Percentiles rank a stretch among this genome's conserved stretches.
Evolutionary conservation across 192 early-diverging fungal genomes (phyloP).

Genomic region (Anaeromyces robustus): DNA sequence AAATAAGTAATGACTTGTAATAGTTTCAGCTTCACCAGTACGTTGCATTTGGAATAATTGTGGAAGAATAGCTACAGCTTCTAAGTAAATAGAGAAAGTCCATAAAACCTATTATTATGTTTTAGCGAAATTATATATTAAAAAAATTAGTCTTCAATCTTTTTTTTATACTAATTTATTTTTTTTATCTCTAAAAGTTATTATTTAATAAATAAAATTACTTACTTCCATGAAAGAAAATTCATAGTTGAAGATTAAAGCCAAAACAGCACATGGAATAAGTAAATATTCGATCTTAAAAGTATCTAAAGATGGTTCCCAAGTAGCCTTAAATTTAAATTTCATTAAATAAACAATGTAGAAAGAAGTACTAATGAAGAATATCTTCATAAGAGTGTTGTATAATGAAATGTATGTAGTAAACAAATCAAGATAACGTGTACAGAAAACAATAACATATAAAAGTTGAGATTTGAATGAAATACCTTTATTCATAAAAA

Average conservation of each 20-base stretch:
- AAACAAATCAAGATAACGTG: conserved; percentile 90
- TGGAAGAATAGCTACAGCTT: conserved; percentile 91
- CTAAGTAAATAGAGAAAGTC: conserved; percentile 94
- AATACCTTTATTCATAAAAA: conserved; percentile 49
- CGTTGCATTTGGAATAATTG: conserved; percentile 95
- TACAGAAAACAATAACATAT: conserved; percentile 76
- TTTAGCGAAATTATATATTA: too few species aligned
- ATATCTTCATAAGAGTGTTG: conserved; percentile 88
- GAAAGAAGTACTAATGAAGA: conserved; percentile 72
- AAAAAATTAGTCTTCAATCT: not conserved
- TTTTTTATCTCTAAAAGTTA: too few species aligned
- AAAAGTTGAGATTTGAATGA: conserved; percentile 94
- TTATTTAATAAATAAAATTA: not conserved
- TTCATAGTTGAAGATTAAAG: conserved; percentile 56
- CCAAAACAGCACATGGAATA: conserved; percentile 46
- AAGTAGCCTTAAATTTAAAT: conserved; percentile 67
- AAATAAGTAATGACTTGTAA: conserved; percentile 98
- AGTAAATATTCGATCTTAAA: conserved; percentile 72
- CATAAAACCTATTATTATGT: conserved; percentile 53
- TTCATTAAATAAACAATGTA: conserved; percentile 90
- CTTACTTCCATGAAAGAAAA: conserved; percentile 56
- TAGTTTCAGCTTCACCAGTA: conserved; percentile 97
- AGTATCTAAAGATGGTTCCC: conserved; percentile 83
- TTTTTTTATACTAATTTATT: too few species aligned
- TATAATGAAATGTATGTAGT: conserved; percentile 62